These are phyloP conservation scores for Jasminum sambac DNA, from an alignment of 257 asterid genomes.

Conservation along the genomic window DNA sequence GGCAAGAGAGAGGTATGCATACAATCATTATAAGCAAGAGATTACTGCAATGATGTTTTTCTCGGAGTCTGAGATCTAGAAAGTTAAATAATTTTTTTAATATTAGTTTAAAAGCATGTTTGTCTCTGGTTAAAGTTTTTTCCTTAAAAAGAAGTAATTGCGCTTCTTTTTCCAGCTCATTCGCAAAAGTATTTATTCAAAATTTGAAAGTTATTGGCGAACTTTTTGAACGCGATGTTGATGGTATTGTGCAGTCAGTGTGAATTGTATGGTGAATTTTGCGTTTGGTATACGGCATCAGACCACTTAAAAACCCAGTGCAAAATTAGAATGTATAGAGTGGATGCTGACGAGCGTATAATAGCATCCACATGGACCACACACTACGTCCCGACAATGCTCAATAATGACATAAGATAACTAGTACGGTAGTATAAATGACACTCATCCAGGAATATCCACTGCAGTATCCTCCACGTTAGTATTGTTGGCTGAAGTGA, in stretches of 20 bases:
- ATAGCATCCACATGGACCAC: no score
- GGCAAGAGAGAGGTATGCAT: no score
- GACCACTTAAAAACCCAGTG: no score
- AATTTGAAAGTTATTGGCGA: neutral
- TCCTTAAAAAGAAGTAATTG: neutral
- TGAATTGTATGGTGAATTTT: neutral
- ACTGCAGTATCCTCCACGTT: no score
- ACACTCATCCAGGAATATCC: no score
- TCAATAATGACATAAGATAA: no score
- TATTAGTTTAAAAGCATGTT: neutral
- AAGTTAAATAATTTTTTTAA: constrained; percentile 2
- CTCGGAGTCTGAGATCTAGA: constrained; percentile 3
- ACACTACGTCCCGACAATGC: no score
- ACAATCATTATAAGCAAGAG: neutral
- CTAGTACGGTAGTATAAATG: no score
- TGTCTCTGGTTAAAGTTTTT: neutral
- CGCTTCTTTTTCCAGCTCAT: no score
- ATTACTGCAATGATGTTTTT: neutral
- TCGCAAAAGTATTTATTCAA: neutral
- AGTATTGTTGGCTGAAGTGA: no score
- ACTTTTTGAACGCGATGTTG: neutral
- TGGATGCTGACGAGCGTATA: no score
- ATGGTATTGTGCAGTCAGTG: neutral
- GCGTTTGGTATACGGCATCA: neutral
- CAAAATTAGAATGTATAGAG: no score